Percentiles rank a stretch among this genome's conserved stretches.
Evolutionary conservation across 2,329 filamentous ascomycete genomes (phyloP).

Genomic region (Eurotiales sp.): DNA sequence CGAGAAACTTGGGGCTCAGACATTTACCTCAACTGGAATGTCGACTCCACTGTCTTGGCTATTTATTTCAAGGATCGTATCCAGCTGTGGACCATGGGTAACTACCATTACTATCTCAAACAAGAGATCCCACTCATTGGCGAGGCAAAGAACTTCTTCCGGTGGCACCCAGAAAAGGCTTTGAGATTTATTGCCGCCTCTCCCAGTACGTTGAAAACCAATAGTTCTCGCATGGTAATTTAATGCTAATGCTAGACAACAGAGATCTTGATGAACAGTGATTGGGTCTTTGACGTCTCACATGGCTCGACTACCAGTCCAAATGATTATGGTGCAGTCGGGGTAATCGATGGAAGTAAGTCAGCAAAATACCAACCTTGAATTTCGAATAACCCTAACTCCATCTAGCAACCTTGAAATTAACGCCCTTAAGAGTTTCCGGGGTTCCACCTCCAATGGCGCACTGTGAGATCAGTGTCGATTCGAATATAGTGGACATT

Average conservation of each 20-base stretch:
- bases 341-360: slow-evolving; percentile 75
- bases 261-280: slow-evolving; percentile 55
- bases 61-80: slow-evolving; percentile 69
- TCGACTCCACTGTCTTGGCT: slow-evolving; percentile 85
- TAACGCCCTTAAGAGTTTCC: slow-evolving; percentile 78
- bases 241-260: slow-evolving; percentile 11
- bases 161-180: slow-evolving; percentile 84
- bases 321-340: slow-evolving; percentile 72
- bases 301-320: slow-evolving; percentile 67
- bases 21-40: slow-evolving; percentile 78
- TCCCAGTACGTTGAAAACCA: slow-evolving; percentile 40
- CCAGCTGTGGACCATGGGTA: slow-evolving; percentile 96
- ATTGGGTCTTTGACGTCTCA: slow-evolving; percentile 66
- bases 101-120: slow-evolving; percentile 98
- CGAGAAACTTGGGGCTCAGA: slow-evolving; percentile 52
- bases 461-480: slow-evolving; percentile 65
- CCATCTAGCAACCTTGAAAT: slow-evolving; percentile 58
- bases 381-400: no score
- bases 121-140: slow-evolving; percentile 64
- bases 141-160: slow-evolving; percentile 21
- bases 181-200: slow-evolving; percentile 61
- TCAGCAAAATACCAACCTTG: slow-evolving; percentile 16
- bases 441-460: slow-evolving; percentile 94
- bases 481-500: slow-evolving; percentile 67
- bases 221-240: slow-evolving; percentile 11